Percentiles rank a stretch among this genome's conserved stretches.
Evolutionary conservation across 2,329 filamentous ascomycete species (phyloP).

Genomic region (Aspergillus fructus): DNA sequence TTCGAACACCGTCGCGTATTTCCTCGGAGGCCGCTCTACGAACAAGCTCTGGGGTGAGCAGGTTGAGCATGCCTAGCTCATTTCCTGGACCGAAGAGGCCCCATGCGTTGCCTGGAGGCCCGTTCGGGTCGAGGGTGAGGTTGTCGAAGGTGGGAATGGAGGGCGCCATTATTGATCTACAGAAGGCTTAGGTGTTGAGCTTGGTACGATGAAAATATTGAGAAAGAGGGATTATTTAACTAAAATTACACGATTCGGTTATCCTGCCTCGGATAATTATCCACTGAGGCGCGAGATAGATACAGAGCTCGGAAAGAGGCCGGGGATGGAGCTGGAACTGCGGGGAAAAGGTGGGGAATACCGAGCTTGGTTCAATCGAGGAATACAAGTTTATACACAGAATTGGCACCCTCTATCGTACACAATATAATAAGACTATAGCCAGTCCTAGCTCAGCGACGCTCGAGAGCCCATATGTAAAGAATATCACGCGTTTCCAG

Average conservation of each 20-base stretch:
- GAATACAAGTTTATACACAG: constrained; percentile 1
- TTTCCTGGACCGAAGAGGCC: constrained; percentile 54
- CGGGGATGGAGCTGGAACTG: not conserved
- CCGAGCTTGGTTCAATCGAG: not conserved
- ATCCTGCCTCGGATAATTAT: constrained; percentile 8
- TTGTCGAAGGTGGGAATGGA: constrained; percentile 38
- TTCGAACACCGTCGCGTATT: constrained; percentile 40
- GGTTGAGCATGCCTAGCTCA: constrained; percentile 56
- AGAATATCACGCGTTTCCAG: constrained; percentile 1
- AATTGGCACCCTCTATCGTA: not conserved
- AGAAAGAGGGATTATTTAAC: not conserved
- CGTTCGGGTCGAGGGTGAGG: constrained; percentile 51
- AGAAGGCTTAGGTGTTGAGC: not conserved
- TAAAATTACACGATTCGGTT: not conserved
- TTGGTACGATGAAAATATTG: not conserved
- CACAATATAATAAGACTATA: not conserved
- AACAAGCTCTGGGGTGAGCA: constrained; percentile 51
- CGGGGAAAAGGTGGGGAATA: constrained; percentile 3
- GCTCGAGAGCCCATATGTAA: not conserved
- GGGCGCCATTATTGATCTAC: constrained; percentile 2
- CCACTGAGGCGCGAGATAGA: not conserved
- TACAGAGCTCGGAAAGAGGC: not conserved
- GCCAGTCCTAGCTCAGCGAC: not conserved
- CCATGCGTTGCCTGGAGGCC: constrained; percentile 57
- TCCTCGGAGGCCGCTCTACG: constrained; percentile 43